Evolutionary conservation across 371 early-diverging fungal genomes (phyloP), one percentile per base, ranked within the genome.

Genomic region (Nematocida ausubeli): DNA sequence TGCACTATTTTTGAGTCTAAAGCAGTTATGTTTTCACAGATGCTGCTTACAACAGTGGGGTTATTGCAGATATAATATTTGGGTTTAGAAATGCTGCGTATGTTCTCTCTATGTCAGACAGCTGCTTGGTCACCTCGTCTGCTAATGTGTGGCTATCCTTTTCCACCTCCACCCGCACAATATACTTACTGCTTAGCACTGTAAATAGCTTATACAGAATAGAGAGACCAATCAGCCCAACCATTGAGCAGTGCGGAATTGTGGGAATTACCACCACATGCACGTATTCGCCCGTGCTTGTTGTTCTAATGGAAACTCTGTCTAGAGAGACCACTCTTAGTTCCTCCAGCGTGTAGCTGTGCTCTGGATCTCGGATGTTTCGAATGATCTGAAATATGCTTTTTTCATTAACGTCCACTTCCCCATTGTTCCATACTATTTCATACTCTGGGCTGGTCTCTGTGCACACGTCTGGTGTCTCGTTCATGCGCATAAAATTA

Each of bases 241-340:
- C 97, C 96, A 98, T 95, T 24, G 94, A 93, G 86, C 99, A 98
- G 86, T 98, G 99, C 51, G 98, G 98, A 82, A 98, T 97, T 2
- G 99, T 97, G 1, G 98, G 98, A 7, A 93, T 93, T 82, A 97
- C 82, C 19, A 35, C 16, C 49, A 87, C 55, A 2, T 14, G 32
- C 0, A 85, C 70, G 37, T 40, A 69, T 24, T 50, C n/a, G 9
- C 44, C 26, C 9, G 54, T 14, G 1, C 16, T 3, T 42, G 69
- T 26, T 52, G 65, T 42, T 28, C 30, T 30, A 30, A 86, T 81
- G 42, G 42, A 42, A 5, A 84, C 71, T 32, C 62, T 44, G 12
- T 80, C 82, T 60, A 30, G 52, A 24, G 26, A 60, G 24, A 84
- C 58, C 14, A 88, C 82, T 39, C 83, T 82, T 2, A 95, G 93